Evolutionary conservation across 2,329 filamentous ascomycete species (phyloP).

Genomic region (Cercospora nicotianae): DNA sequence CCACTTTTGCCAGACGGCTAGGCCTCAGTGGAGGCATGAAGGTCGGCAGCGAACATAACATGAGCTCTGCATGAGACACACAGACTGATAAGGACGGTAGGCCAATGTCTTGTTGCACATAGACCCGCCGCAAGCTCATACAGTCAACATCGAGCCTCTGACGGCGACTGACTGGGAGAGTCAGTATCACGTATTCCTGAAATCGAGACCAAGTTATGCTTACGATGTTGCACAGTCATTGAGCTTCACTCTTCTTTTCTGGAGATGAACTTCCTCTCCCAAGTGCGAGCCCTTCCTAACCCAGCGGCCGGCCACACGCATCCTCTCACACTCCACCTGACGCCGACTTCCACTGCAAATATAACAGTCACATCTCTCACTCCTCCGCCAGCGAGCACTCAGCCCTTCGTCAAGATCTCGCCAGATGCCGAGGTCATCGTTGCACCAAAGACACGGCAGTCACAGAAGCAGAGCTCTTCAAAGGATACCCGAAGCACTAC

Average conservation of each 20-base stretch:
- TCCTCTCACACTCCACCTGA: slow-evolving; percentile 86
- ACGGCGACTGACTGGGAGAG: slow-evolving; percentile 97
- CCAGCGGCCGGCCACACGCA: slow-evolving; percentile 65
- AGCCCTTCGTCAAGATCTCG: slow-evolving; percentile 85
- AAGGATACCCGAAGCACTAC: slow-evolving; percentile 77
- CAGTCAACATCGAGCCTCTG: slow-evolving; percentile 92
- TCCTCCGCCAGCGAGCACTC: slow-evolving; percentile 66
- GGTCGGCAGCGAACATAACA: slow-evolving; percentile 58
- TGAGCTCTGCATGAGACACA: slow-evolving; percentile 39
- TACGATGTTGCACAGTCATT: slow-evolving; percentile 59
- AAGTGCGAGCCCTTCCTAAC: slow-evolving; percentile 91
- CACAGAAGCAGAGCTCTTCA: slow-evolving; percentile 57
- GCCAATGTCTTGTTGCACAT: slow-evolving; percentile 71
- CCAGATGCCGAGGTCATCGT: slow-evolving; percentile 97
- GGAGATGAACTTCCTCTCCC: slow-evolving; percentile 87
- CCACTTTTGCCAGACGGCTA: slow-evolving; percentile 74
- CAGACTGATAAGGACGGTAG: slow-evolving; percentile 41
- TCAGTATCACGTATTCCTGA: slow-evolving; percentile 37
- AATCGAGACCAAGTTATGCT: background rate
- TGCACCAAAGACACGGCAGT: slow-evolving; percentile 79
- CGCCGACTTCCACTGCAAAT: slow-evolving; percentile 91
- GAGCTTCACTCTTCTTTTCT: slow-evolving; percentile 95
- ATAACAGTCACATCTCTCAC: slow-evolving; percentile 82
- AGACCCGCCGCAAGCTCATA: slow-evolving; percentile 87
- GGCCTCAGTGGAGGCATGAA: slow-evolving; percentile 81